Evolutionary conservation across 345 rosid species (phyloP), one percentile per base, ranked within the genome.

Genomic region (Aethionema arabicum): DNA sequence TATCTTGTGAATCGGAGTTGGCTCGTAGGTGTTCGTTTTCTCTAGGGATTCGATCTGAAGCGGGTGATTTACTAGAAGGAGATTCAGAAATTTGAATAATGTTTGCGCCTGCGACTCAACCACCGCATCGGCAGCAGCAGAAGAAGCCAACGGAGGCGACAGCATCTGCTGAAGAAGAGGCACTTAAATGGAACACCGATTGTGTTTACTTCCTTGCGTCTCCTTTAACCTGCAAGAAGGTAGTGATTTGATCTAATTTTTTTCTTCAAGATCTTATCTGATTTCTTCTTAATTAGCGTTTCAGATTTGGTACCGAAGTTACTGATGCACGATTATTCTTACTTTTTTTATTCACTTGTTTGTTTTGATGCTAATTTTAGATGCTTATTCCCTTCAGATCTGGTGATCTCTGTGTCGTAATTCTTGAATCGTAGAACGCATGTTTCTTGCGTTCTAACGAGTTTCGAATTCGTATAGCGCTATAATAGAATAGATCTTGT

Each of bases 221-320:
- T 46, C 98, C 98, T 76, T 75, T 87, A 67, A 89, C 96, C 72
- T 92, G 98, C 91, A 89, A 89, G 78, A 92, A 92, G 98, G 98
- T 92, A 53, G 46, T 62, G 60, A 30, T 38, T 55, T n/a, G 8
- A 1, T 53, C 11, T 40, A 8, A 8, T 39, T 1, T 21, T 39
- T 16, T 42, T 14, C 8, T 10, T 7, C 36, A n/a, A 45, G 49
- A 59, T 60, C 61, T 67, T 59, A 66, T 57, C 13, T 45, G 16
- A 43, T 60, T 41, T 53, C 37, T 41, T 14, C 63, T 67, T 27
- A 30, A 56, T 66, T 74, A 60, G 79, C 80, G 74, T 77, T 79
- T 78, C 69, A 11, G 75, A 63, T 72, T 72, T 51, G 63, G 31
- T n/a, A 0, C 42, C 10, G 38, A 50, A 32, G 59, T 31, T 15